These are phyloP conservation scores for Syncephalastrum monosporum DNA, from an alignment of 371 early-diverging fungal species.

Conservation along the genomic window DNA sequence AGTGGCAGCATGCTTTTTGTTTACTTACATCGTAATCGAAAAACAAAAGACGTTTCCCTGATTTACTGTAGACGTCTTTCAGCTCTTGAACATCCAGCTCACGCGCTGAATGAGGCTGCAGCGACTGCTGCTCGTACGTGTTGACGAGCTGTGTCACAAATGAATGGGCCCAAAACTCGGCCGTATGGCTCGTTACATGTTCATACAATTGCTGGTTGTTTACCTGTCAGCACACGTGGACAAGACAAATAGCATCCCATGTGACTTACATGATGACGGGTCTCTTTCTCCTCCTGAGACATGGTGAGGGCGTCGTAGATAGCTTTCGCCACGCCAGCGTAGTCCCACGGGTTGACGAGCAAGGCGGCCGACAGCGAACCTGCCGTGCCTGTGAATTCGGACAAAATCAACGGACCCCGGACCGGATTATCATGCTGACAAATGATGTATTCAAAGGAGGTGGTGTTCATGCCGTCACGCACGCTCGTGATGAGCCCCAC, in stretches of 20 bases:
- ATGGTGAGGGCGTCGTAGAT: conserved; percentile 87
- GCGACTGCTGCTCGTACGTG: conserved; percentile 30
- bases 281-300: conserved; percentile 70
- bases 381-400: conserved; percentile 98
- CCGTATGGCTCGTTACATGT: conserved; percentile 87
- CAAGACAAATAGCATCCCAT: neutral
- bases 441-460: conserved; percentile 96
- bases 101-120: conserved; percentile 64
- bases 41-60: conserved; percentile 71
- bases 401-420: conserved; percentile 90
- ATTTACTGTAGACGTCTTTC: conserved; percentile 40
- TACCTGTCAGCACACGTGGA: no score
- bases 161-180: conserved; percentile 85
- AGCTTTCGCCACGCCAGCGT: conserved; percentile 84
- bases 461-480: conserved; percentile 99
- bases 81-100: conserved; percentile 50
- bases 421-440: conserved; percentile 88
- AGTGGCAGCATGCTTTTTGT: neutral
- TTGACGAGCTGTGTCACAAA: conserved; percentile 68
- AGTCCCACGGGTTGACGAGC: conserved; percentile 97
- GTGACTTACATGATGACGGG: conserved; percentile 30
- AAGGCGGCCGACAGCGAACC: conserved; percentile 88
- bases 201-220: conserved; percentile 64
- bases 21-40: conserved; percentile 87
- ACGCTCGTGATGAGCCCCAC: conserved; percentile 94